Evolutionary conservation across 2,329 filamentous ascomycete species (phyloP).

Genomic region (Colletotrichum zoysiae): DNA sequence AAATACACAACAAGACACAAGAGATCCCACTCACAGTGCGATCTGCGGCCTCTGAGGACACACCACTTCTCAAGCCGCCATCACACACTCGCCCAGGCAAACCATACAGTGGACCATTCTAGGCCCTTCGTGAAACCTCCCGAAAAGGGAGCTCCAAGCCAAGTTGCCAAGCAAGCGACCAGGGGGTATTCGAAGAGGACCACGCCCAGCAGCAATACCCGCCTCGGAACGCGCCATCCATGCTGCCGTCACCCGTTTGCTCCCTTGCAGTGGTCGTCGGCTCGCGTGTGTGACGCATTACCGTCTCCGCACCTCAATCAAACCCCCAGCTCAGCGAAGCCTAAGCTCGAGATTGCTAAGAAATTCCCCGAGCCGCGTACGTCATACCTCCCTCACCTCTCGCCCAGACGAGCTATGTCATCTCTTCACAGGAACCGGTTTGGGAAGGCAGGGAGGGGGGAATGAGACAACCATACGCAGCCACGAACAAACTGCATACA

Average conservation of each 20-base stretch:
- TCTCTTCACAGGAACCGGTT: slow-evolving; percentile 32
- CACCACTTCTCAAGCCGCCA: background rate
- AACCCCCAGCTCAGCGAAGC: slow-evolving; percentile 14
- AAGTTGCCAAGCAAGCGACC: background rate
- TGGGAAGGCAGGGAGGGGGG: slow-evolving; percentile 1
- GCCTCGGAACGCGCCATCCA: slow-evolving; percentile 30
- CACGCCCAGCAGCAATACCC: slow-evolving; percentile 12
- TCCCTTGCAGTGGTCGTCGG: background rate
- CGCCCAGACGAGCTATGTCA: slow-evolving; percentile 32
- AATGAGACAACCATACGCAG: slow-evolving; percentile 20
- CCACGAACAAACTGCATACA: background rate
- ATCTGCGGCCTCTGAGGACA: background rate
- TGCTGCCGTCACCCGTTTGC: slow-evolving; percentile 8
- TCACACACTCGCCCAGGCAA: background rate
- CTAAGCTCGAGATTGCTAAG: slow-evolving; percentile 1
- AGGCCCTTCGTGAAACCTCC: slow-evolving; percentile 31
- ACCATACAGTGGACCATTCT: slow-evolving; percentile 19
- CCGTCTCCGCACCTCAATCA: slow-evolving; percentile 28
- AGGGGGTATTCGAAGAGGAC: background rate
- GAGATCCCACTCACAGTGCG: background rate
- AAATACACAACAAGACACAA: background rate
- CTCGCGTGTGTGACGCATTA: slow-evolving; percentile 34
- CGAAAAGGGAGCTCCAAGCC: slow-evolving; percentile 4
- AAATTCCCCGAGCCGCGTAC: slow-evolving; percentile 37
- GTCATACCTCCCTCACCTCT: slow-evolving; percentile 26